phyloP scores from a whole-genome alignment of 1,284 basidiomycete species.

The Trichosporon asahii region DNA sequence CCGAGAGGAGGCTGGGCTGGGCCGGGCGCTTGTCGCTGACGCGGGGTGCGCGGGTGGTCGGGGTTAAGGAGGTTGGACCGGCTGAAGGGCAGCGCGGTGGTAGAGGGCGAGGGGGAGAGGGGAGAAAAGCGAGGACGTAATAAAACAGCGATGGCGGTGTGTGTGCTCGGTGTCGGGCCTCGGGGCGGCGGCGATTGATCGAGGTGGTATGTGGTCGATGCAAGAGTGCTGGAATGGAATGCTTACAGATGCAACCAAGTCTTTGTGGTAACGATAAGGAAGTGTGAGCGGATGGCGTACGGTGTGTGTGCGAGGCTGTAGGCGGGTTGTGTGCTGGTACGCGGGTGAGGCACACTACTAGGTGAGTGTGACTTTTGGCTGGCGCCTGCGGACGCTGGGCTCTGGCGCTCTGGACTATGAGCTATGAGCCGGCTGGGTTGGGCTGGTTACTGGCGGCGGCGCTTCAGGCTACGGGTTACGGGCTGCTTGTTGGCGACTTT shows the following conservation, averaged over 20 bases:
- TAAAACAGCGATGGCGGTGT: neutral
- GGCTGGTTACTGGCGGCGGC: neutral
- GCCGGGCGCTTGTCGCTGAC: neutral
- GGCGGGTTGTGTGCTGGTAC: neutral
- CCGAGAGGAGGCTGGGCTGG: neutral
- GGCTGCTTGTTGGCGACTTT: neutral
- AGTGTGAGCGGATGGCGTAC: neutral
- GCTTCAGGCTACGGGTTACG: neutral
- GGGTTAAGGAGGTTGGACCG: constrained; percentile 1
- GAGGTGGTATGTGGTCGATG: neutral
- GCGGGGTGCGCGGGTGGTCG: neutral
- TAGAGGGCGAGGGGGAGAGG: neutral
- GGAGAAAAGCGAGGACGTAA: neutral
- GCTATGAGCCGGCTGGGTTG: too few species aligned
- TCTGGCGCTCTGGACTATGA: too few species aligned
- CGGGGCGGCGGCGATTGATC: neutral
- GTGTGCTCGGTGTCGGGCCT: neutral
- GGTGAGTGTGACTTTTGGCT: neutral
- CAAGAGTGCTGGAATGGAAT: neutral
- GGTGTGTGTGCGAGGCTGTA: neutral
- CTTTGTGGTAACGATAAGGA: neutral
- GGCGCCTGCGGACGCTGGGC: too few species aligned
- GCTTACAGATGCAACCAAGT: neutral
- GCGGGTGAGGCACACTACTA: neutral
- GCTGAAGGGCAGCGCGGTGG: neutral